Conservation (phyloP, 441 rosid species). For the Adansonia rubrostipa region DNA sequence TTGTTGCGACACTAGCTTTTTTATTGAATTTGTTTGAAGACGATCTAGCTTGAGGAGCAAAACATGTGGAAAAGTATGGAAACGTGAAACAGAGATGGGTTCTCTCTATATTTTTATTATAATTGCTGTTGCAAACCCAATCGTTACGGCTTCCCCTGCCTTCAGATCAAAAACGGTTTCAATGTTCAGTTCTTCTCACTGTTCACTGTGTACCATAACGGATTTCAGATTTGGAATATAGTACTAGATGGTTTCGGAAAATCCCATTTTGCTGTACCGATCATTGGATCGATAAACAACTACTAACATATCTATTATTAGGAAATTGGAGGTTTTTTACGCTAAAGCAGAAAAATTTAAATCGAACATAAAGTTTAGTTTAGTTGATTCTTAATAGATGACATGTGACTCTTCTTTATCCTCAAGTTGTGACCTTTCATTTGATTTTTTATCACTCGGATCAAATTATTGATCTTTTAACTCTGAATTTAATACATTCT, state of each 20-base stretch:
- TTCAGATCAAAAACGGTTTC: neutral
- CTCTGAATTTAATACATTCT: neutral
- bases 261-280: neutral
- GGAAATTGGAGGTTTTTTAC: too few relatives aligned
- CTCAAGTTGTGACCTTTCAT: neutral
- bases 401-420: too few relatives aligned
- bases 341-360: too few relatives aligned
- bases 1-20: conserved; percentile 10
- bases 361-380: too few relatives aligned
- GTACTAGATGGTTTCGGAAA: too few relatives aligned
- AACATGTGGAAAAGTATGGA: neutral
- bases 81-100: neutral
- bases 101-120: neutral
- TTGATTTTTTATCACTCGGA: neutral
- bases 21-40: neutral
- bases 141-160: neutral
- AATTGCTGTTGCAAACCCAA: neutral
- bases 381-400: too few relatives aligned
- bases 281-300: too few relatives aligned
- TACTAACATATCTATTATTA: too few relatives aligned
- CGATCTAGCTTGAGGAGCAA: neutral
- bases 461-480: conserved; percentile 8
- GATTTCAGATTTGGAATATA: neutral
- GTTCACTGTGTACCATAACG: neutral
- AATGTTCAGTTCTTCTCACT: neutral